Base-by-base conservation (phyloP, 768 basidiomycete genomes). In the Tricholoma hemisulphureum region DNA sequence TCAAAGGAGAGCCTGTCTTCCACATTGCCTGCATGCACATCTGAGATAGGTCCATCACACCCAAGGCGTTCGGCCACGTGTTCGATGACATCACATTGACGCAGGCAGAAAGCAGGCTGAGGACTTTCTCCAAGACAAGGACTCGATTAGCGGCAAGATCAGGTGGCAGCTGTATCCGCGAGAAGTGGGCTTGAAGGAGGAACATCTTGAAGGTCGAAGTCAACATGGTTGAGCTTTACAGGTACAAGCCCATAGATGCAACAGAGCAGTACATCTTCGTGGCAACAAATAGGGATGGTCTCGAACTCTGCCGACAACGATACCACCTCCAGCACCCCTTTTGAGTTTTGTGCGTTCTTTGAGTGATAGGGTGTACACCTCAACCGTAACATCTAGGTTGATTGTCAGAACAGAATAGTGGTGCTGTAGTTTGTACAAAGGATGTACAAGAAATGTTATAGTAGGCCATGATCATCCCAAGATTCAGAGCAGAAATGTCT, bases 11-110 rank as follows among this genome's bases (percentile, higher is more conserved):
- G 71, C 98, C 97, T 9, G 87, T 89, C 69, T 99, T 96, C 97
- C 97, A 98, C 73, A 96, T 87, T 0, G 91, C 94, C 71, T 98
- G 97, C 4, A 98, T 93, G 71, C 93, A 95, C 96, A 98, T 98
- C 72, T 98, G 97, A 8, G 92, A 92, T 48, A 98, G 74, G 72
- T 99, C 96, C 97, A 98, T 98, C 0, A 95, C 95, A 29, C 94
- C 91, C 23, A 98, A 75, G 0, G 96, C 97, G 67, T 87, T 95
- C 65, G 98, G 73, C 90, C 90, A 96, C 1, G 91, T 94, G 67
- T 97, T 98, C 32, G 93, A 95, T 2, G 93, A 95, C 93, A 98
- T 95, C 57, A 98, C 96, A 67, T 98, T 95, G 29, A 98, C 95
- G 65, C 93, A 96, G 1, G 96, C 96, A 9, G 93, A 93, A 14